Base-by-base conservation (phyloP, 2,329 filamentous ascomycete species). In the Byssothecium circinans region DNA sequence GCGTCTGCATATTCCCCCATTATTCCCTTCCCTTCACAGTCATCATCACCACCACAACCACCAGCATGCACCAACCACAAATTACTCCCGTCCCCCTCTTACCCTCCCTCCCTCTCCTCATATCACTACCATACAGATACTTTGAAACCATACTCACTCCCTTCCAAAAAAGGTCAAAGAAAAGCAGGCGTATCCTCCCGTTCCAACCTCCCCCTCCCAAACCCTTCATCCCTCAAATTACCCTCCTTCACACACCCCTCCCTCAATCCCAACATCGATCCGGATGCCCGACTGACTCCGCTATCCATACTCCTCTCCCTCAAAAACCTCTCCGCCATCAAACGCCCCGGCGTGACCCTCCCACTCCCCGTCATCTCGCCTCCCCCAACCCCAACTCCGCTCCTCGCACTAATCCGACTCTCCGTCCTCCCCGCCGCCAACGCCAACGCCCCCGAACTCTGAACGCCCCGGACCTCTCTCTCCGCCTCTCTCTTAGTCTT, bases 301-400 rank as follows among this genome's bases (percentile, higher is more conserved):
- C 35, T 56, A n/a, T 29, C 39, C 8, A 32, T 29, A 10, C 39
- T 56, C 35, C 62, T 47, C 46, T 32, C 56, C n/a, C 50, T 54
- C 20, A 69, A 34, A 32, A 66, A 70, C 8, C 51, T 52, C 23
- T 69, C 62, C 2, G 60, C 67, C 58, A 70, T 56, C 18, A 61
- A 52, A 27, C 69, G 66, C 8, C 67, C 66, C 1, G 63, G 66
- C 4, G 67, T 68, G 10, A 44, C 43, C 19, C 56, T 60, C 7
- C 55, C 59, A 8, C 45, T 52, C 17, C 46, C 23, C 20, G 5
- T 5, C 23, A 10, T 25, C 6, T 46, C 36, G 4, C 29, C 29
- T 14, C 29, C 29, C 7, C 29, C 14, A n/a, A 5, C 12, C 10
- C 29, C 11, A 12, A 33, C 19, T 7, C 17, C 27, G 33, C 45